Conservation (phyloP, 2,329 filamentous ascomycete genomes). For the Xylogone sp. region DNA sequence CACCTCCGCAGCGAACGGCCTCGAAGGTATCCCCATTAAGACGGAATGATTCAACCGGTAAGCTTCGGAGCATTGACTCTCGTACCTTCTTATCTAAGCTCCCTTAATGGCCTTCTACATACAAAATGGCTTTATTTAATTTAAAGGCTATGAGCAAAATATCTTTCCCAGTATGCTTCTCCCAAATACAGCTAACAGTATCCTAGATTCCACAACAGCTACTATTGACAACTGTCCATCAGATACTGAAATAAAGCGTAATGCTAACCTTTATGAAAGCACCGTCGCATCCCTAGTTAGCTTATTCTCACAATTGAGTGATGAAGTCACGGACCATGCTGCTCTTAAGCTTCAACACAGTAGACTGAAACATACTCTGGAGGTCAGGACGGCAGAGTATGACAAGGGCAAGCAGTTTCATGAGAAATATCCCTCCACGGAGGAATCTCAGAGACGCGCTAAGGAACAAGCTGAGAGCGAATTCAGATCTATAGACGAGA, state of each 20-base stretch:
- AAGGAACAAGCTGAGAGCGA: constrained; percentile 10
- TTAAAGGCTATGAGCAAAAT: too few relatives aligned
- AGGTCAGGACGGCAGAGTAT: neutral
- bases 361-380: neutral
- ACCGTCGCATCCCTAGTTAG: neutral
- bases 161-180: neutral
- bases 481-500: constrained; percentile 1
- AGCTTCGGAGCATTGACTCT: neutral
- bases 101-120: neutral
- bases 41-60: neutral
- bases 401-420: neutral
- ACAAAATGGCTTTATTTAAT: neutral
- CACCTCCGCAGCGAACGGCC: neutral
- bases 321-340: neutral
- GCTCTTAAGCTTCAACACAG: neutral
- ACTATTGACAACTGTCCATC: neutral
- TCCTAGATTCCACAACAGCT: neutral
- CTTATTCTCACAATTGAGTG: neutral
- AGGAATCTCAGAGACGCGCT: constrained; percentile 9
- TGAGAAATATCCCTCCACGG: constrained; percentile 13
- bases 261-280: neutral
- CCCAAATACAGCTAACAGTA: neutral
- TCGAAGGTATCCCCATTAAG: neutral
- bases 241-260: neutral
- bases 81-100: neutral